Percentiles rank a stretch among this genome's conserved stretches.
These are phyloP conservation scores for Pythium aristosporum DNA, from an alignment of 352 stramenopile species.

Conservation along the genomic window DNA sequence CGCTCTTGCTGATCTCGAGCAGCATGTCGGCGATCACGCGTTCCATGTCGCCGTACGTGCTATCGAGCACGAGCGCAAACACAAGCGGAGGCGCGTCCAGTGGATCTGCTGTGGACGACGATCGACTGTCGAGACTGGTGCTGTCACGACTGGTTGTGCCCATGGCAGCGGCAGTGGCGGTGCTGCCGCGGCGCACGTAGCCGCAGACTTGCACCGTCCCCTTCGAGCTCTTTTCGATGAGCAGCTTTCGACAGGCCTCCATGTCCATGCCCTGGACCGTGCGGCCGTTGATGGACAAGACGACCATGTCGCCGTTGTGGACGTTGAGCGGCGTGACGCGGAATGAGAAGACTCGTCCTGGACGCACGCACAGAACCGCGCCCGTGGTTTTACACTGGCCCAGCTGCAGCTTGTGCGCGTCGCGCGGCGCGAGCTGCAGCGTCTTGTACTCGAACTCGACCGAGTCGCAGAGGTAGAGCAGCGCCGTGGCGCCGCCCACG, in stretches of 20 bases:
- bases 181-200: slow-evolving; percentile 18
- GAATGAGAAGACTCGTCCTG: slow-evolving; percentile 44
- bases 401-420: slow-evolving; percentile 43
- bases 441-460: slow-evolving; percentile 50
- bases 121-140: background rate
- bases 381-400: slow-evolving; percentile 41
- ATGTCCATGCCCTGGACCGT: slow-evolving; percentile 43
- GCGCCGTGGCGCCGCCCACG: slow-evolving; percentile 51
- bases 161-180: background rate
- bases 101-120: background rate
- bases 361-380: slow-evolving; percentile 50
- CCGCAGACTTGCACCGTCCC: slow-evolving; percentile 30
- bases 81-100: slow-evolving; percentile 36
- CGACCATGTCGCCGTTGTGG: slow-evolving; percentile 60
- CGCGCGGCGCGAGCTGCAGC: slow-evolving; percentile 35
- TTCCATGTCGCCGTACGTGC: slow-evolving; percentile 74
- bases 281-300: slow-evolving; percentile 57
- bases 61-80: slow-evolving; percentile 58
- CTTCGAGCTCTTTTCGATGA: slow-evolving; percentile 26
- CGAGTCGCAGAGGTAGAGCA: slow-evolving; percentile 52
- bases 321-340: slow-evolving; percentile 58
- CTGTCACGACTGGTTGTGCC: background rate
- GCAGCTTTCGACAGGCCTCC: slow-evolving; percentile 36
- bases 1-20: slow-evolving; percentile 63
- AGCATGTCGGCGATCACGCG: slow-evolving; percentile 78